Percentiles rank a stretch among this genome's conserved stretches.
These are phyloP conservation scores for Candida ponderosae DNA, from an alignment of 805 yeast genomes.

Conservation along the genomic window DNA sequence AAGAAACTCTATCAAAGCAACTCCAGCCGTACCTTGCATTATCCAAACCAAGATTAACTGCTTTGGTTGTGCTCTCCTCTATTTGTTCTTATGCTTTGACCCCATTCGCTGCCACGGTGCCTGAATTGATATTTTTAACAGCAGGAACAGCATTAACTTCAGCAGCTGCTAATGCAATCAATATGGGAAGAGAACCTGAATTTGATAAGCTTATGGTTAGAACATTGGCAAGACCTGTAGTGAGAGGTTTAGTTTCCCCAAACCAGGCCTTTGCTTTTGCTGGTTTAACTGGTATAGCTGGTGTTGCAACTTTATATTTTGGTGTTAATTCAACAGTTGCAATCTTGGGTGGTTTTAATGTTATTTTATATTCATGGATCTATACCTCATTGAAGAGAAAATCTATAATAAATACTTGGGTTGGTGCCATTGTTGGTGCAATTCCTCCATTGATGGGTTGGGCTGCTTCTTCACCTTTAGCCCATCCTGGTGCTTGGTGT, in stretches of 20 bases:
- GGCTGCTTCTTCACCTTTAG: constrained; percentile 81
- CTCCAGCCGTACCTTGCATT: constrained; percentile 64
- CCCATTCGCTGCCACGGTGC: constrained; percentile 70
- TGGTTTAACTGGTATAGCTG: constrained; percentile 59
- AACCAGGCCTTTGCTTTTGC: constrained; percentile 79
- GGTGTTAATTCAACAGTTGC: constrained; percentile 91
- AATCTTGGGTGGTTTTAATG: constrained; percentile 68
- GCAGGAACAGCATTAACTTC: constrained; percentile 83
- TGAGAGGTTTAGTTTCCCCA: constrained; percentile 70
- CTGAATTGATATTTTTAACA: constrained; percentile 65
- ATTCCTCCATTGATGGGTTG: constrained; percentile 99
- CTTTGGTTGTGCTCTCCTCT: constrained; percentile 82
- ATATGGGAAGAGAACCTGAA: constrained; percentile 93
- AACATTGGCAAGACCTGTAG: constrained; percentile 86
- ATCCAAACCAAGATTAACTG: constrained; percentile 86
- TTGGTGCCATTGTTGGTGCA: constrained; percentile 98
- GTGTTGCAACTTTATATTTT: constrained; percentile 55
- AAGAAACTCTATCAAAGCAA: constrained; percentile 24
- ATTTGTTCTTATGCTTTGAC: constrained; percentile 92
- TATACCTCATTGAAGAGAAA: constrained; percentile 86
- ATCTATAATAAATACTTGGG: constrained; percentile 91
- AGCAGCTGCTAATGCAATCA: constrained; percentile 93
- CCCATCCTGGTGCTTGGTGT: constrained; percentile 93
- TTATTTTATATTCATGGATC: constrained; percentile 78
- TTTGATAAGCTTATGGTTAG: constrained; percentile 84